Base-by-base conservation (phyloP, 495 filamentous ascomycete species). In the Hamigera avellanea region DNA sequence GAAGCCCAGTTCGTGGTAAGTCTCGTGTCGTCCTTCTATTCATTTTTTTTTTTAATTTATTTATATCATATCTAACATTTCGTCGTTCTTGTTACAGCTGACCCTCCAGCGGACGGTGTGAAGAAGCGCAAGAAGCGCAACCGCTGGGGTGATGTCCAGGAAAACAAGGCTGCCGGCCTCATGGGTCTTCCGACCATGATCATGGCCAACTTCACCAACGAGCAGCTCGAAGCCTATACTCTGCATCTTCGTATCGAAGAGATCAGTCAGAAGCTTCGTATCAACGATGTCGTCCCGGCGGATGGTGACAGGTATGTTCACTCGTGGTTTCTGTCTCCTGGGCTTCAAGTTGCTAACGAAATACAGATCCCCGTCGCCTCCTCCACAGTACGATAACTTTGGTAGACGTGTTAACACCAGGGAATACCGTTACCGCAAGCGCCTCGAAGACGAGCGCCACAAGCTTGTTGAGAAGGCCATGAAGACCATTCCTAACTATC, bases 171-270 rank as follows among this genome's bases (percentile, higher is more conserved):
- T 14, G 91, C 87, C 39, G 91, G 91, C 41, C 70, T 98, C 37
- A 95, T 98, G 88, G 91, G 93, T 41, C 75, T 98, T 52, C 86
- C 91, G 21, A 95, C 89, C 13, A 81, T 87, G 57, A 95, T 98
- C 64, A 81, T 84, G 57, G 86, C 85, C 32, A 84, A 87, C 61
- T 95, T 98, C 85, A 96, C 91, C 32, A 86, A 75, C 56, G 91
- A 98, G 64, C 91, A 98, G 65, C 75, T 95, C 29, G 91, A 98
- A 60, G 91, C 91, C 13, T 98, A 98, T 53, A 86, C 85, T 13
- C 63, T 95, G 38, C 88, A 98, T 57, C 64, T 98, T 45, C 85
- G 91, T 55, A 93, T 98, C 45, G 86, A 95, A 58, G 91, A 98
- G 63, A 98, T 98, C 49, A 95, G 86, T 55, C 88, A 98, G 67